Conservation (phyloP, 2,329 filamentous ascomycete genomes). For the Hypocreales sp. region DNA sequence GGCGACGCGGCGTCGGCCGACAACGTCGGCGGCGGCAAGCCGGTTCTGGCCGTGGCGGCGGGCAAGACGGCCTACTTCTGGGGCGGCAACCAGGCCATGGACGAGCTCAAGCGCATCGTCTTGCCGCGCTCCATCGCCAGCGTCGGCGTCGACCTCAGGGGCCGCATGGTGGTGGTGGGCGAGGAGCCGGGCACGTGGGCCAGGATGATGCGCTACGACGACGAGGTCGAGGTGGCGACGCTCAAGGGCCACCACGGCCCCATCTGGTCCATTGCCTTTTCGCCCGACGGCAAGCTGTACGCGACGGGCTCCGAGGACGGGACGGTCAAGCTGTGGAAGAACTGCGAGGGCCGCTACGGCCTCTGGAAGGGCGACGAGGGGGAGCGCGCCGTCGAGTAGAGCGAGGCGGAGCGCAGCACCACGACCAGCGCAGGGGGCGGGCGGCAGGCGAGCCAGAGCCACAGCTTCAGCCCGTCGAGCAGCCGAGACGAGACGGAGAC, state of each 20-base stretch:
- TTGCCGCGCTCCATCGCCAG: constrained; percentile 79
- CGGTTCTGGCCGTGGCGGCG: constrained; percentile 78
- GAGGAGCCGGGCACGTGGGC: constrained; percentile 92
- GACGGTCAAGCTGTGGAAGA: constrained; percentile 85
- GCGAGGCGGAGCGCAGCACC: constrained; percentile 10
- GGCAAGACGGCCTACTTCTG: constrained; percentile 92
- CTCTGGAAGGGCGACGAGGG: constrained; percentile 38
- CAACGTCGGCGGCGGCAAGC: constrained; percentile 51
- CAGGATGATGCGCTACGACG: constrained; percentile 82
- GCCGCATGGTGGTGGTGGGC: constrained; percentile 75
- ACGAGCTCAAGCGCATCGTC: constrained; percentile 61
- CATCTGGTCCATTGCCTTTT: constrained; percentile 92
- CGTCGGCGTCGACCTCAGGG: constrained; percentile 71
- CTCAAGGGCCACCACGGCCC: constrained; percentile 96
- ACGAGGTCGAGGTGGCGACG: constrained; percentile 70
- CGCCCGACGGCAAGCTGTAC: constrained; percentile 89
- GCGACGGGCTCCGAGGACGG: constrained; percentile 94
- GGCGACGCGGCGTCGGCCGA: constrained; percentile 39
- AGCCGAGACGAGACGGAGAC: constrained; percentile 3
- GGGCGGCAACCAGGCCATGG: constrained; percentile 55
- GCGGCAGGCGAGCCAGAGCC: constrained; percentile 3
- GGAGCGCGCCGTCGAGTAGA: constrained; percentile 21
- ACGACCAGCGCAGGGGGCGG: constrained; percentile 1
- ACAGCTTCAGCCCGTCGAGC: constrained; percentile 5
- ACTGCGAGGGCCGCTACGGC: constrained; percentile 49